Conservation (phyloP, 1,284 basidiomycete genomes). For the Ceratobasidium sp. region DNA sequence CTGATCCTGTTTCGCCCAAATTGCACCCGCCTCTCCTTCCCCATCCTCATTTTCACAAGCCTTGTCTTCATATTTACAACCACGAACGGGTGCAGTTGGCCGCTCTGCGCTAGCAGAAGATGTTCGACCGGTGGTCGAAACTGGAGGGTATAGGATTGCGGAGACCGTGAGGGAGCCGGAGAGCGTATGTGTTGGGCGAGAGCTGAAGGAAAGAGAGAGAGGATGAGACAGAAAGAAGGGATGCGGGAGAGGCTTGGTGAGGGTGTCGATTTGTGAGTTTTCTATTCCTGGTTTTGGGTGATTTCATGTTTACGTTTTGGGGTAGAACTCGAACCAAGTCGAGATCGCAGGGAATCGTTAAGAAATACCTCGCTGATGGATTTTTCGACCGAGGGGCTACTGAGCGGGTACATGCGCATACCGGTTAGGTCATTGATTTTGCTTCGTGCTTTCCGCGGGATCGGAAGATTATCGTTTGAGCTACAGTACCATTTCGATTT, state of each 20-base stretch:
- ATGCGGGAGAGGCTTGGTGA: slow-evolving; percentile 21
- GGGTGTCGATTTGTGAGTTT: background rate
- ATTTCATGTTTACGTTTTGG: background rate
- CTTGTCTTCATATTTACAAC: too few relatives aligned
- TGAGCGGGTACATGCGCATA: slow-evolving; percentile 23
- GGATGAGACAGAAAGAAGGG: slow-evolving; percentile 10
- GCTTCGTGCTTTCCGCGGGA: too few relatives aligned
- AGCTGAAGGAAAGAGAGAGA: slow-evolving; percentile 19
- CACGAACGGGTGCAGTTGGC: slow-evolving; percentile 10
- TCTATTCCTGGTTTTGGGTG: background rate
- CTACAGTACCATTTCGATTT: too few relatives aligned
- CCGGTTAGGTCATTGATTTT: background rate
- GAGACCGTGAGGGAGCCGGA: slow-evolving; percentile 37
- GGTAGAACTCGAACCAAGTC: background rate
- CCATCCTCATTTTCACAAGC: too few relatives aligned
- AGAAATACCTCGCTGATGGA: slow-evolving; percentile 8
- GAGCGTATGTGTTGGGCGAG: slow-evolving; percentile 22
- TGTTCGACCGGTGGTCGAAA: background rate
- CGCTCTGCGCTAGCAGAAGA: slow-evolving; percentile 1
- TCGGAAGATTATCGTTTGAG: too few relatives aligned
- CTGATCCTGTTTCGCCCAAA: background rate
- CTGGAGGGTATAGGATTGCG: slow-evolving; percentile 30
- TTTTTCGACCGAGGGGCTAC: background rate
- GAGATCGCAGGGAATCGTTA: background rate
- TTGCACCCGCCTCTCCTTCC: background rate